Evolutionary conservation across 2,329 filamentous ascomycete genomes (phyloP), one percentile per base, ranked within the genome.

Genomic region (Pestalotiopsis fici): DNA sequence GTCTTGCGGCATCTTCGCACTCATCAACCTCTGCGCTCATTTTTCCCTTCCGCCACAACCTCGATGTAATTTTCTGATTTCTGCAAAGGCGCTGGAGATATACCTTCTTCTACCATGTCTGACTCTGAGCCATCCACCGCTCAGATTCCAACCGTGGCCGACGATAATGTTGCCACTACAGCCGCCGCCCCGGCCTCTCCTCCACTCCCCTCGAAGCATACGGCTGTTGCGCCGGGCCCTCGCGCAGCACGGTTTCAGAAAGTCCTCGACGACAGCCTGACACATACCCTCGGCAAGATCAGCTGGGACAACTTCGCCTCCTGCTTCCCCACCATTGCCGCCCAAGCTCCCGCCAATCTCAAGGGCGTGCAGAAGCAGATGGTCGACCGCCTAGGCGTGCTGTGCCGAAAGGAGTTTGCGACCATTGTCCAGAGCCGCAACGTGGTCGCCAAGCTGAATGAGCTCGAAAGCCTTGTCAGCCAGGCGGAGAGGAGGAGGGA

Each of bases 281-380:
- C 77, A 59, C 84, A 83, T 71, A 90, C 88, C 2, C 82, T 91
- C 37, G 80, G 77, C 71, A 85, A 86, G 74, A 81, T 90, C 65
- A 83, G 79, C 70, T 88, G 84, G 79, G 82, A 85, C 61, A 88
- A 87, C 75, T 86, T 91, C 71, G 84, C 85, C 2, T 81, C 84
- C 2, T 91, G 89, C 78, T 91, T 89, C 75, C 88, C 89, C 56
- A 88, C 85, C 23, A 81, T 90, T n/a, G 83, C 86, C 21, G 74
- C 78, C 50, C 79, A 82, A 69, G 83, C 87, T 23, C 85, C 86
- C 27, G 79, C 77, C 7, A 82, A 85, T 47, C 80, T 91, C 72
- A 80, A 80, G 69, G 82, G 84, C 70, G 84, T 90, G 54, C 88
- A 90, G 79, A 76, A 78, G 65, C 85, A 87, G 74, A 88, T 91